These are phyloP conservation scores for Saprolegnia parasitica DNA, from an alignment of 352 stramenopile genomes.

Conservation along the genomic window DNA sequence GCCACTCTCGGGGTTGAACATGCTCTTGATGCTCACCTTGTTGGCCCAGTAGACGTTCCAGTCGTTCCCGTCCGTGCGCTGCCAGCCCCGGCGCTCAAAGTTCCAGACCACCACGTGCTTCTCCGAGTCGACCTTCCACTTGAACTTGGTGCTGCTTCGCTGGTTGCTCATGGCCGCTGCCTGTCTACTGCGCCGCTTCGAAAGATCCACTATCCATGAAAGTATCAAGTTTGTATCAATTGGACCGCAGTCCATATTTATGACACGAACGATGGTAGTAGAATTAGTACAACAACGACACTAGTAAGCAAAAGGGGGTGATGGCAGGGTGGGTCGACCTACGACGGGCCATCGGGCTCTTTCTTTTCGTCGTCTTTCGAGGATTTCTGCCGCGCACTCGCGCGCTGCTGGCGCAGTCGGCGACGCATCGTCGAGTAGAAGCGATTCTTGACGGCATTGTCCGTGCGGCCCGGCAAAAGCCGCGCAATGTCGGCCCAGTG, in stretches of 20 bases:
- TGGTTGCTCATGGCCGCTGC: neutral
- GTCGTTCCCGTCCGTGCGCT: slow-evolving; percentile 78
- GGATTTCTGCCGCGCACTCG: slow-evolving; percentile 28
- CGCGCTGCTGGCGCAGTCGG: slow-evolving; percentile 52
- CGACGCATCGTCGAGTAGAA: slow-evolving; percentile 84
- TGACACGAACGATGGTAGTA: too few relatives aligned
- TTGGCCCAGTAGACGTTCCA: slow-evolving; percentile 94
- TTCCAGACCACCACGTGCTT: slow-evolving; percentile 82
- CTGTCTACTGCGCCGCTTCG: neutral
- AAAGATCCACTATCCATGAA: too few relatives aligned
- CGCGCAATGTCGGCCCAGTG: slow-evolving; percentile 97
- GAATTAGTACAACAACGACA: too few relatives aligned
- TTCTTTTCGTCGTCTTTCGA: slow-evolving; percentile 20
- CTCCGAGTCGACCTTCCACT: slow-evolving; percentile 63
- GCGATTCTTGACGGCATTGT: slow-evolving; percentile 97
- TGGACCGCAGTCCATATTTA: too few relatives aligned
- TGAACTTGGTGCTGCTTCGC: slow-evolving; percentile 34
- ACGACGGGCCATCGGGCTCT: neutral
- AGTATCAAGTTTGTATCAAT: too few relatives aligned
- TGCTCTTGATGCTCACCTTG: slow-evolving; percentile 79
- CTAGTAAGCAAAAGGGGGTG: too few relatives aligned
- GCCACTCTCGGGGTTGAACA: slow-evolving; percentile 86
- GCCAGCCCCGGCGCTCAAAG: slow-evolving; percentile 79
- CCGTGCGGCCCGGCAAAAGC: slow-evolving; percentile 89
- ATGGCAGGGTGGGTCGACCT: neutral